Evolutionary conservation across 1,139 yeast species (phyloP), one percentile per base, ranked within the genome.

Genomic region (Kodamaea ohmeri): DNA sequence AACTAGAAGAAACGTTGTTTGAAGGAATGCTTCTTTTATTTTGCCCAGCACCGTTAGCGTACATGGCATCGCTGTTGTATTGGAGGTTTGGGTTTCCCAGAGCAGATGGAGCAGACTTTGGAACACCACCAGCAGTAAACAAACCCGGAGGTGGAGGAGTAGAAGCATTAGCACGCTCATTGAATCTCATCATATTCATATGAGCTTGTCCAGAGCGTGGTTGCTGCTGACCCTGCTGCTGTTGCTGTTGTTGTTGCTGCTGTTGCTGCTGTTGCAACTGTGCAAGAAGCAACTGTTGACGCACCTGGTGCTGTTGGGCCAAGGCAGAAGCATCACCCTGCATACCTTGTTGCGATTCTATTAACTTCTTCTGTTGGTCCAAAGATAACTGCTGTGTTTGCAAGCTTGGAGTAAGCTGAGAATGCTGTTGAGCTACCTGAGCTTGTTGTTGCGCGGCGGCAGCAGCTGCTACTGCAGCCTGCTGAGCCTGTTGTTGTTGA

Each of bases 61-160:
- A 39, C 38, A 36, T 34, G 16, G 39, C 38, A 13, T 41, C 44
- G 20, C 39, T 36, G 22, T 29, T 35, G 38, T 37, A 38, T 15
- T 38, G 41, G 17, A 41, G 39, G 36, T 40, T 37, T 33, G 49
- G 41, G 41, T 41, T 40, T 13, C 25, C 32, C 16, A 16, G 18
- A 7, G 13, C 19, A 3, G 34, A 17, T 28, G 43, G 50, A 6
- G 40, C 32, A 9, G 42, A 32, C 37, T 46, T 47, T 12, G 50
- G 49, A 13, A 37, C 43, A 39, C 43, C 42, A 34, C 47, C 51
- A 4, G 54, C 56, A 19, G 59, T 53, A 43, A 66, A 66, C 44
- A 67, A 60, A 1, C 73, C 73, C 3, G 71, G 71, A n/a, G 73
- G 73, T 13, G 73, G 73, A n/a, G n/a, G n/a, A 1, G 73, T 66